Evolutionary conservation across 495 filamentous ascomycete species (phyloP).

Genomic region (Daldinia concentrica): DNA sequence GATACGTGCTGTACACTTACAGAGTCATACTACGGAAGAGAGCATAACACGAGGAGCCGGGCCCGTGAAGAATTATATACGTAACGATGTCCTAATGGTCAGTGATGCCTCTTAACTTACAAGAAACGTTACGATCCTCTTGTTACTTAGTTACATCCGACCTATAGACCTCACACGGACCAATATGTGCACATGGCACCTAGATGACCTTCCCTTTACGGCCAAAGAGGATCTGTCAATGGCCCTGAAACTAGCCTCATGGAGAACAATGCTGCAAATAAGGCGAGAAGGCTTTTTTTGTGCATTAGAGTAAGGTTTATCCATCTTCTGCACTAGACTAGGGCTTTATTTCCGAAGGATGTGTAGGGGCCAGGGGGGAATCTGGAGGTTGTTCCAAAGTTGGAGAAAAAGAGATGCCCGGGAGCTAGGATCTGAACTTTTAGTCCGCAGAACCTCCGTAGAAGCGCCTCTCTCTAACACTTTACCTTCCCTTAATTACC

Average conservation of each 20-base stretch:
- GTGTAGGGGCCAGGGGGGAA: constrained; percentile 23
- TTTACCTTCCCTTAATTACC: constrained; percentile 44
- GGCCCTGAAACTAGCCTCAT: constrained; percentile 35
- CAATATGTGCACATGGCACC: constrained; percentile 10
- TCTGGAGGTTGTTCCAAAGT: constrained; percentile 34
- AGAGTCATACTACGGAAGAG: constrained; percentile 19
- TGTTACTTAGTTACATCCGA: constrained; percentile 37
- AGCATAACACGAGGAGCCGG: constrained; percentile 25
- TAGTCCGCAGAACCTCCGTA: constrained; percentile 42
- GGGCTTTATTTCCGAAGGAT: constrained; percentile 43
- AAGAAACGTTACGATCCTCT: constrained; percentile 42
- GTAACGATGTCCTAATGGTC: constrained; percentile 34
- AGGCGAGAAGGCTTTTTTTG: constrained; percentile 23
- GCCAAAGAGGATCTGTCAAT: constrained; percentile 28
- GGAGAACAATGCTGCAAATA: constrained; percentile 21
- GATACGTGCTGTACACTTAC: constrained; percentile 29
- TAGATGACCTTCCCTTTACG: constrained; percentile 34
- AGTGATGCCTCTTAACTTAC: constrained; percentile 31
- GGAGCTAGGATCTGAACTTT: constrained; percentile 28
- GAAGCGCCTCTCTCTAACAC: constrained; percentile 42
- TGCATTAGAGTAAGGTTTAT: constrained; percentile 32
- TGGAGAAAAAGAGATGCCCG: constrained; percentile 26
- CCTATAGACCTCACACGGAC: constrained; percentile 18
- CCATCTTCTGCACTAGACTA: constrained; percentile 29
- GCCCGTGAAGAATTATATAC: constrained; percentile 32